These are phyloP conservation scores for Moesziomyces globuligerus DNA, from an alignment of 1,284 basidiomycete species.

Conservation along the genomic window DNA sequence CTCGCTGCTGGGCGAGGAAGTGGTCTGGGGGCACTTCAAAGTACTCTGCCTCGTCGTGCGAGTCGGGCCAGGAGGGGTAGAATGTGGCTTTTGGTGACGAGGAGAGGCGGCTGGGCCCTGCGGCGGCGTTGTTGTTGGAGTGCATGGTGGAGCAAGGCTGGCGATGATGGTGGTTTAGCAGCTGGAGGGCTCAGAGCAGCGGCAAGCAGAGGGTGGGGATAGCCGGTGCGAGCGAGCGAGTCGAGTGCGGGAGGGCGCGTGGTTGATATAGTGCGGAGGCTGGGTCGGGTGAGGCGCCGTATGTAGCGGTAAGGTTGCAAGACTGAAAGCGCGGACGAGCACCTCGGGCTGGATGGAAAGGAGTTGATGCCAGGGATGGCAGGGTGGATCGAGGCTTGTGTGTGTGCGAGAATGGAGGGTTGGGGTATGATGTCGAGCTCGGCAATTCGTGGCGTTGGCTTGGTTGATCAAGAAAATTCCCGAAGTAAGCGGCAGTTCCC, in stretches of 20 bases:
- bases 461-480: not conserved
- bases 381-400: not conserved
- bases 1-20: constrained; percentile 55
- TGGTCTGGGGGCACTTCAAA: constrained; percentile 56
- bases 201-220: not conserved
- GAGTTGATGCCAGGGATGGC: not conserved
- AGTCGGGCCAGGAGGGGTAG: constrained; percentile 44
- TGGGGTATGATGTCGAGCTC: too few species aligned
- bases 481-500: constrained; percentile 39
- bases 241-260: not conserved
- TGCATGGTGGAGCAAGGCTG: constrained; percentile 7
- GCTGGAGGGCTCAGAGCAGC: too few species aligned
- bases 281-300: not conserved
- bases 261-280: too few species aligned
- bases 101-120: constrained; percentile 32
- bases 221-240: too few species aligned
- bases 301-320: not conserved
- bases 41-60: constrained; percentile 49
- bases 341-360: constrained; percentile 5
- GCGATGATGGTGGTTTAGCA: not conserved
- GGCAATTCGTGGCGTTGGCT: constrained; percentile 17
- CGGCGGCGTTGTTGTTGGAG: not conserved
- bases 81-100: constrained; percentile 28
- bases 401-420: not conserved
- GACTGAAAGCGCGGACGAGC: constrained; percentile 2